A percentile compares a stretch with the other conserved stretches of the same genome.
phyloP scores from a whole-genome alignment of 257 asterid species.

The Ophiorrhiza pumila region DNA sequence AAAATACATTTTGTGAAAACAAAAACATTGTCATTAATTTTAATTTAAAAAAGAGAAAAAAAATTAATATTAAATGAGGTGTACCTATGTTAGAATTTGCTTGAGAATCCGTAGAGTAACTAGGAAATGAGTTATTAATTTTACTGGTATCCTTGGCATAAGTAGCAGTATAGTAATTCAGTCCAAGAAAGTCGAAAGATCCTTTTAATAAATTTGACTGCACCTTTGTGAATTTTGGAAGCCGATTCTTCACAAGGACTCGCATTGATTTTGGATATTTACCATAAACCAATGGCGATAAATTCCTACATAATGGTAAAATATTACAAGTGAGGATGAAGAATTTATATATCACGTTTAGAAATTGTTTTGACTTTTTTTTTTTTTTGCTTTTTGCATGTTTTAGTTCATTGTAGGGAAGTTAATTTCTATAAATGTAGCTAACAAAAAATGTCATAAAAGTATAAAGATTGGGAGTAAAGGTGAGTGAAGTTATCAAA shows the following conservation, averaged over 20 bases:
- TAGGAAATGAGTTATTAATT: neutral
- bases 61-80: neutral
- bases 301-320: neutral
- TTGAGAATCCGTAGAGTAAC: neutral
- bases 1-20: neutral
- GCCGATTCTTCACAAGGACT: neutral
- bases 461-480: no score
- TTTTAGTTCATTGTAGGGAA: no score
- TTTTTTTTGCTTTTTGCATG: no score
- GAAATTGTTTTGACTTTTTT: no score
- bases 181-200: slow-evolving; percentile 13
- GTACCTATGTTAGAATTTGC: neutral
- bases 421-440: no score
- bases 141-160: neutral
- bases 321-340: no score
- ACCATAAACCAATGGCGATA: slow-evolving; percentile 1
- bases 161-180: slow-evolving; percentile 10
- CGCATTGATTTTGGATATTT: slow-evolving; percentile 10
- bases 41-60: neutral
- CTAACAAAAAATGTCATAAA: no score
- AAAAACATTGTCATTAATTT: neutral
- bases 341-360: no score
- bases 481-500: no score
- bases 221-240: neutral
- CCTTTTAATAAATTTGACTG: neutral